Conservation (phyloP, 2,329 filamentous ascomycete genomes). For the Clonostachys sp. region DNA sequence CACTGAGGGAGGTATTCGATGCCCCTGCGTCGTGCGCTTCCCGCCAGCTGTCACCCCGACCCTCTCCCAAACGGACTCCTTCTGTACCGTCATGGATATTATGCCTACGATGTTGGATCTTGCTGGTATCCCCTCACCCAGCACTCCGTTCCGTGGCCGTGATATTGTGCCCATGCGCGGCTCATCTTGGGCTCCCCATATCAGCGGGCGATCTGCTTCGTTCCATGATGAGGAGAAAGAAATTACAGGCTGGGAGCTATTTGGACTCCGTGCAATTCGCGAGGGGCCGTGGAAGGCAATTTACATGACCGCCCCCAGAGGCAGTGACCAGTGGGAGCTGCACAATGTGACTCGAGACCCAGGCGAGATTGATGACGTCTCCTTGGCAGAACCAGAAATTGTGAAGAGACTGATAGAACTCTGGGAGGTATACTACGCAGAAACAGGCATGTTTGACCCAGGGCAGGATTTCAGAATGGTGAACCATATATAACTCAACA, state of each 20-base stretch:
- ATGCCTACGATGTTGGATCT: constrained; percentile 40
- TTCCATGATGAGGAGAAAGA: constrained; percentile 28
- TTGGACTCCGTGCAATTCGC: constrained; percentile 45
- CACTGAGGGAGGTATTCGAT: constrained; percentile 33
- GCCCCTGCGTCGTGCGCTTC: constrained; percentile 8
- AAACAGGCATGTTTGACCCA: background rate
- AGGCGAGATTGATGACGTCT: constrained; percentile 41
- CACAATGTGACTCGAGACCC: constrained; percentile 48
- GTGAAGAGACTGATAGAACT: background rate
- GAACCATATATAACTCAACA: no score
- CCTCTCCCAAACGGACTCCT: constrained; percentile 6
- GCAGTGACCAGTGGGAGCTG: constrained; percentile 50
- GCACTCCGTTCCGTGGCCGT: constrained; percentile 27
- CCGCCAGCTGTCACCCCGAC: background rate
- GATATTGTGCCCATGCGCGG: constrained; percentile 46
- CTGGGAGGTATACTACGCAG: background rate
- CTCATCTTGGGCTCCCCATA: constrained; percentile 7
- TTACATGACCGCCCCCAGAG: constrained; percentile 44
- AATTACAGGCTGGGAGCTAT: constrained; percentile 51
- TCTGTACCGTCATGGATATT: constrained; percentile 42
- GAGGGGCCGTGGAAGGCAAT: constrained; percentile 53
- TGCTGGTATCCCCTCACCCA: constrained; percentile 31
- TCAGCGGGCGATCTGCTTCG: background rate
- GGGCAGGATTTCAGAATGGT: no score
- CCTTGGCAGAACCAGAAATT: constrained; percentile 12